Conservation (phyloP, 2,329 filamentous ascomycete species). For the Penicillium sp. region DNA sequence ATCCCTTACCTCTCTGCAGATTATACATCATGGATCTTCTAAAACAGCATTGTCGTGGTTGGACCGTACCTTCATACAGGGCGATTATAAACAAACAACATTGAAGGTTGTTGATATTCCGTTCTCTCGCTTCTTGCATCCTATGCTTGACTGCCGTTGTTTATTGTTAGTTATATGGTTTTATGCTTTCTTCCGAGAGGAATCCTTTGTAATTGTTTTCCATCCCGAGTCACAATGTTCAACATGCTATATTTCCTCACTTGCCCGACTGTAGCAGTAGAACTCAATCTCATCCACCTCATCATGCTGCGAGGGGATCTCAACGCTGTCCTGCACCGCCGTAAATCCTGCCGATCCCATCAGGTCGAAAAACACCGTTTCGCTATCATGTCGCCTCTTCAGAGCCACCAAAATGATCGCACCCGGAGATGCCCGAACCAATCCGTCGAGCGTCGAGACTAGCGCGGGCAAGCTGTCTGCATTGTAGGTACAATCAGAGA, state of each 20-base stretch:
- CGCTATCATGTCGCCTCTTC: slow-evolving; percentile 66
- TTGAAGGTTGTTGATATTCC: no score
- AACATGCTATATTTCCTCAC: background rate
- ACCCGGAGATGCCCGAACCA: slow-evolving; percentile 49
- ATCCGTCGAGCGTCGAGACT: slow-evolving; percentile 53
- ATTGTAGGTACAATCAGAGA: slow-evolving; percentile 74
- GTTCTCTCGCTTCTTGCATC: no score
- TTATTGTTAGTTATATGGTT: background rate
- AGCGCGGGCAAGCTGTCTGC: slow-evolving; percentile 62
- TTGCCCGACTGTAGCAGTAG: slow-evolving; percentile 30
- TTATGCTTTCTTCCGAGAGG: background rate
- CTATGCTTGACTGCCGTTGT: no score
- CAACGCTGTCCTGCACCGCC: slow-evolving; percentile 28
- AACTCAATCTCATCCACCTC: slow-evolving; percentile 38
- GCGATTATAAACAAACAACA: no score
- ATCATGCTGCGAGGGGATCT: slow-evolving; percentile 37
- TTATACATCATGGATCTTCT: no score
- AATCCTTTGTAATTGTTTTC: background rate
- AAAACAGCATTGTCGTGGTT: no score
- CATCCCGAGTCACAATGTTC: background rate
- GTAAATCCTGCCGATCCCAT: slow-evolving; percentile 45
- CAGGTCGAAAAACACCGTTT: slow-evolving; percentile 63
- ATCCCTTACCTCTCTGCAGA: no score
- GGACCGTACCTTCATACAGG: no score
- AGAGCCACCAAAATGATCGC: slow-evolving; percentile 58